Base-by-base conservation (phyloP, 352 stramenopile genomes). In the Pythium grandisporangium region DNA sequence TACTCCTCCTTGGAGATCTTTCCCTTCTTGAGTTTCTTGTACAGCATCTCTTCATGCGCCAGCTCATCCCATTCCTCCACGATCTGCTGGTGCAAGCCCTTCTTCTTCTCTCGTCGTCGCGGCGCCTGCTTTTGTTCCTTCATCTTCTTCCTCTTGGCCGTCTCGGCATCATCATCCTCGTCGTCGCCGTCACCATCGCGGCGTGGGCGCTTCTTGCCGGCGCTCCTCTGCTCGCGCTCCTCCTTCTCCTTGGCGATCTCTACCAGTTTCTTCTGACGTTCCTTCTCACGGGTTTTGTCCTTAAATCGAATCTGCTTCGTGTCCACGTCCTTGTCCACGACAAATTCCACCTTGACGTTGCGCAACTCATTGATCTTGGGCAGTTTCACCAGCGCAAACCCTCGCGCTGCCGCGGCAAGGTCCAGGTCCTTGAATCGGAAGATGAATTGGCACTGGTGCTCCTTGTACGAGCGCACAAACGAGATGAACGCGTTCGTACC, bases 31-130 rank as follows among this genome's bases (percentile, higher is more conserved):
- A 99, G 54, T 61, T 98, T 97, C 63, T 98, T 99, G 67, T 91
- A 98, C 24, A 96, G 44, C 47, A 96, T 84, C 44, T 97, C 78
- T 59, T 99, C 96, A 48, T 99, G 95, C 24, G 95, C 96, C 8
- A 99, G 63, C 40, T 99, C 95, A 45, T 99, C 96, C 97, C 96
- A 99, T 62, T 99, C 97, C 52, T 99, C 95, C 19, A 97, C 79
- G 51, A 99, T 98, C 51, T 95, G 85, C 58, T 97, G 83, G 50
- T 99, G 89, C 35, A 90, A 56, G 21, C 95, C 95, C 55, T 97
- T 96, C 70, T 98, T 98, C 66, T 98, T 99, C 49, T 90, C 79
- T 55, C 80, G 76, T 52, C 80, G 74, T 42, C 75, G 78, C 10
- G 75, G 75, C 0, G 42, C 67, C 36, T 87, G 63, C 41, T 90